A percentile compares a stretch with the other conserved stretches of the same genome.
Conservation (phyloP, 192 early-diverging fungal species). For the Entophlyctis luteolus region DNA sequence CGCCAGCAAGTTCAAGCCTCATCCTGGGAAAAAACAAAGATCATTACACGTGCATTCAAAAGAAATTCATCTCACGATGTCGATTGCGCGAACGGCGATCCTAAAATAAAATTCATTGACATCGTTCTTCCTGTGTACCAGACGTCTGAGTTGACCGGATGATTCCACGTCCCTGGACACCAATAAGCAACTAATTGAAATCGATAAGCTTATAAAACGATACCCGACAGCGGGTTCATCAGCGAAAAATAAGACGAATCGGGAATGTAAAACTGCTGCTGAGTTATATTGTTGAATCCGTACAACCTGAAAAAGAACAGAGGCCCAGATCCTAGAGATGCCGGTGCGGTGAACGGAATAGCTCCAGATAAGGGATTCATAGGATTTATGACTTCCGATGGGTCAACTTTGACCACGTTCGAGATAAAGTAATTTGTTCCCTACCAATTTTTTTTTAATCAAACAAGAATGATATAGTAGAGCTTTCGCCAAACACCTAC, state of each 20-base stretch:
- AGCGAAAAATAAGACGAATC: constrained; percentile 8
- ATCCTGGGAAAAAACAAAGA: not conserved
- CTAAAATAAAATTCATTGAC: not conserved
- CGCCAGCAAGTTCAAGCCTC: not conserved
- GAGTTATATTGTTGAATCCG: not conserved
- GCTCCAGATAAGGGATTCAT: not conserved
- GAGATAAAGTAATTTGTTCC: constrained; percentile 8
- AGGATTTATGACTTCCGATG: constrained; percentile 9
- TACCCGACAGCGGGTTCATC: not conserved
- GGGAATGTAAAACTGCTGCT: not conserved
- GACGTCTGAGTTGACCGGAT: not conserved
- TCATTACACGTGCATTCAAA: not conserved
- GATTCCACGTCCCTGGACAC: not conserved
- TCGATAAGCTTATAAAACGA: not conserved
- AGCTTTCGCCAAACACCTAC: not conserved
- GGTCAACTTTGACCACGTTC: constrained; percentile 9
- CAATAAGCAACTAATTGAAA: not conserved
- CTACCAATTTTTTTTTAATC: not conserved
- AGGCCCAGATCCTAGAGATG: constrained; percentile 1
- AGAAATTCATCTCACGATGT: not conserved
- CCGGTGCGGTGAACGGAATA: constrained; percentile 15
- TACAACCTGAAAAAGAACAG: constrained; percentile 3
- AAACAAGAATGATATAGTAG: not conserved
- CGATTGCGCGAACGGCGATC: not conserved
- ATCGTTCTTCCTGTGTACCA: constrained; percentile 15